Base-by-base conservation (phyloP, 225 moss, liverwort and hornwort species). In the Bryum argenteum region DNA sequence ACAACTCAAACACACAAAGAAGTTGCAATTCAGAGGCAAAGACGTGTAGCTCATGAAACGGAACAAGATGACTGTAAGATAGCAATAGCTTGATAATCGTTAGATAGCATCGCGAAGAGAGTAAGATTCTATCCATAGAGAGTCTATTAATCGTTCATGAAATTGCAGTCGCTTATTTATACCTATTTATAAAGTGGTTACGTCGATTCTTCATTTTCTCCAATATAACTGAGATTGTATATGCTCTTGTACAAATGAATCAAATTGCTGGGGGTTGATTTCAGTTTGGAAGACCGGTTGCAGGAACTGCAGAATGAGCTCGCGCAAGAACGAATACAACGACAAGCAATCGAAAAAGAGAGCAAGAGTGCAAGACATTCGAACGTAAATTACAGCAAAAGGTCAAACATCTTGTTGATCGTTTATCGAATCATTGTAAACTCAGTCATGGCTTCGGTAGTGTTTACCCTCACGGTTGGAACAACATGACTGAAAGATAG, bases 371-470 rank as follows among this genome's bases (percentile, higher is more conserved):
- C n/a, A n/a, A 75, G 68, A 63, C 52, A 64, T 69, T 67, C 11
- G 68, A 86, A 70, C 67, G 67, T 16, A 76, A 76, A 74, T n/a
- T 81, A 58, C 78, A 79, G 65, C 73, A 79, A 41, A 81, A 87
- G 87, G 87, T 87, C 70, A 28, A 64, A 57, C 14, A 50, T 38
- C 52, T 74, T 63, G 22, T 52, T 61, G 11, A 24, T 54, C 17
- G 17, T 80, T 66, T 21, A 47, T 23, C n/a, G 23, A 19, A 43
- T 56, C 33, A 63, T 65, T n/a, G 20, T 26, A 51, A 54, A 28
- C 17, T 60, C 21, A 42, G n/a, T n/a, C n/a, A n/a, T n/a, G n/a
- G n/a, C n/a, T n/a, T n/a, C n/a, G n/a, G n/a, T n/a, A n/a, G n/a
- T n/a, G n/a, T n/a, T n/a, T n/a, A n/a, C n/a, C n/a, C n/a, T n/a